These are phyloP conservation scores for Plantago lanceolata DNA, from an alignment of 305 asterid species.

Conservation along the genomic window DNA sequence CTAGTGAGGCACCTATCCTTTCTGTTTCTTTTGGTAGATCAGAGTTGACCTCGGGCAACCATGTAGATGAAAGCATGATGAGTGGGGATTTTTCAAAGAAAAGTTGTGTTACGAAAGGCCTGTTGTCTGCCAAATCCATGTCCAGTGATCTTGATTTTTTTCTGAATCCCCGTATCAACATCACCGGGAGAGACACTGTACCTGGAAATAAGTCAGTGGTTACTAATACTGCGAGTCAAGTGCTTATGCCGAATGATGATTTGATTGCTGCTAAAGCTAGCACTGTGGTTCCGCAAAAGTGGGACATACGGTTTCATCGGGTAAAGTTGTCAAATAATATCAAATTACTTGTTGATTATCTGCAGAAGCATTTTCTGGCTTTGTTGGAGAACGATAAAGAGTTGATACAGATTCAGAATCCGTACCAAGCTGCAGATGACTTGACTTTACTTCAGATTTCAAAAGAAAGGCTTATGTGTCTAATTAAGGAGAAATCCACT, in stretches of 20 bases:
- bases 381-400: conserved; percentile 39
- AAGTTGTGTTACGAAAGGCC: conserved; percentile 38
- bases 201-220: conserved; percentile 33
- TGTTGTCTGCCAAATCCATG: conserved; percentile 48
- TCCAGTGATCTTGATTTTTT: conserved; percentile 62
- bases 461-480: conserved; percentile 38
- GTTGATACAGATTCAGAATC: conserved; percentile 28
- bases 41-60: conserved; percentile 36
- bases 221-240: conserved; percentile 28
- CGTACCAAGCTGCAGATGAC: conserved; percentile 36
- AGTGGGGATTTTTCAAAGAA: conserved; percentile 35
- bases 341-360: conserved; percentile 34
- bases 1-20: conserved; percentile 28
- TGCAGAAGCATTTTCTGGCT: conserved; percentile 38
- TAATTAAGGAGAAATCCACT: conserved; percentile 30
- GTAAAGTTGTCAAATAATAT: conserved; percentile 49
- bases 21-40: conserved; percentile 34
- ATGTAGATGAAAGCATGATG: conserved; percentile 28
- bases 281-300: conserved; percentile 40
- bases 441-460: conserved; percentile 35
- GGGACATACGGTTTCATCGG: conserved; percentile 42
- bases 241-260: conserved; percentile 32
- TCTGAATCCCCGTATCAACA: conserved; percentile 48
- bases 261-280: conserved; percentile 36
- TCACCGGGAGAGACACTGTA: conserved; percentile 36